Conservation (phyloP, 257 asterid species). For the Prunella vulgaris region DNA sequence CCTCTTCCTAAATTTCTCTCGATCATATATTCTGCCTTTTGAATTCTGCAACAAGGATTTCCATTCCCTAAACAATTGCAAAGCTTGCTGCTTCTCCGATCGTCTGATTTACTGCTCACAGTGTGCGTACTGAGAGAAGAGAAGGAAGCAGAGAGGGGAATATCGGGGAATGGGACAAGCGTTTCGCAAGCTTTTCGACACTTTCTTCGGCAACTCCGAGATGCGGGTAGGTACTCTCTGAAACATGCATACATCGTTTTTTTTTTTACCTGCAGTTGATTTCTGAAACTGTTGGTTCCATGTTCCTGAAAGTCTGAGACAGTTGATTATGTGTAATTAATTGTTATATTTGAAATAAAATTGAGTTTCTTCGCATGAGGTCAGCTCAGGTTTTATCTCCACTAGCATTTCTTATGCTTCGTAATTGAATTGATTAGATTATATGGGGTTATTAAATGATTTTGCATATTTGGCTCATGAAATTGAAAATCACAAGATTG, state of each 20-base stretch:
- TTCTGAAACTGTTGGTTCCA: not conserved
- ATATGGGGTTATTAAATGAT: not conserved
- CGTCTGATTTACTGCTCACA: conserved; percentile 17
- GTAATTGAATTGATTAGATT: not conserved
- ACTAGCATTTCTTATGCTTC: conserved; percentile 3
- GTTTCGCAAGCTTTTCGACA: conserved; percentile 93
- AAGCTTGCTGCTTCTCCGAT: conserved; percentile 19
- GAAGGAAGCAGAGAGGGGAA: not conserved
- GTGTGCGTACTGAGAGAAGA: not conserved
- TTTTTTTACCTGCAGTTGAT: not conserved
- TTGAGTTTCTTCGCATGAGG: conserved; percentile 3
- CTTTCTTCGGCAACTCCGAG: conserved; percentile 95
- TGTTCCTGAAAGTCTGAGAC: not conserved
- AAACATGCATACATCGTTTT: not conserved
- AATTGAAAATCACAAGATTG: conserved; percentile 6
- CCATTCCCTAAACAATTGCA: not conserved
- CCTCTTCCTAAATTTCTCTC: conserved; percentile 14
- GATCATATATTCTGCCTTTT: conserved; percentile 13
- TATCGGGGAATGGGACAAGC: conserved; percentile 81
- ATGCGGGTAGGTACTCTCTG: conserved; percentile 58
- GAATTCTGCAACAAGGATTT: not conserved
- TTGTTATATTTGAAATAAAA: not conserved
- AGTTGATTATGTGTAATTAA: not conserved
- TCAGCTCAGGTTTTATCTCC: conserved; percentile 3
- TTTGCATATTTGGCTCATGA: not conserved